These are phyloP conservation scores for Ascochyta viciae-villosae DNA, from an alignment of 2,329 filamentous ascomycete species.

Conservation along the genomic window DNA sequence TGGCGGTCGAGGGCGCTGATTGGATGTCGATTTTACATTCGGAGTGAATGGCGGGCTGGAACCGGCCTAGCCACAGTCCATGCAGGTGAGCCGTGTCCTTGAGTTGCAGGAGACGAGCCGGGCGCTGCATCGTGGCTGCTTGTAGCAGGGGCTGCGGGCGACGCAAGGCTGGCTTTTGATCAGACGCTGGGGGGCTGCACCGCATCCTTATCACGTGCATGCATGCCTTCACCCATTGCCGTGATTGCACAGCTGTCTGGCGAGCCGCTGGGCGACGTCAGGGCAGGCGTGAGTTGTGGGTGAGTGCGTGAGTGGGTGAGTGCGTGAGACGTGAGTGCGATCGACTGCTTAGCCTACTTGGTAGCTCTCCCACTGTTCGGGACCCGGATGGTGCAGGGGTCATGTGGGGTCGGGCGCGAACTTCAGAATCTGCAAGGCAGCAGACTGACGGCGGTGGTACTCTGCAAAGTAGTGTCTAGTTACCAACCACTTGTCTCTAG, in stretches of 20 bases:
- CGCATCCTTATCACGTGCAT: neutral
- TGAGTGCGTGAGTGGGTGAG: neutral
- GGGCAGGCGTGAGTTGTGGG: neutral
- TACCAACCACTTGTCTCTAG: too few relatives aligned
- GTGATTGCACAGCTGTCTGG: too few relatives aligned
- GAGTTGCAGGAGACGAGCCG: neutral
- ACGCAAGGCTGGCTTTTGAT: too few relatives aligned
- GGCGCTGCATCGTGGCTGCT: too few relatives aligned
- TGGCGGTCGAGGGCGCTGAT: neutral
- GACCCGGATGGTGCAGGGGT: too few relatives aligned
- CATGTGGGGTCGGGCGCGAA: conserved; percentile 8
- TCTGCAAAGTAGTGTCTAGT: neutral
- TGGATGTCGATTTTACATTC: neutral
- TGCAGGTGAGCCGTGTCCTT: neutral
- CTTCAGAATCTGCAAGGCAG: conserved; percentile 7
- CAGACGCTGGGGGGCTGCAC: neutral
- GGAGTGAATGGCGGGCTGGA: neutral
- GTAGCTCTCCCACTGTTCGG: too few relatives aligned
- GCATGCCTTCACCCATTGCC: too few relatives aligned
- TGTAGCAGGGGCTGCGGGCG: too few relatives aligned
- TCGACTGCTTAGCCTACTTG: too few relatives aligned
- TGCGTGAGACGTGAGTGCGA: neutral
- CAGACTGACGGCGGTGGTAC: neutral
- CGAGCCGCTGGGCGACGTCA: too few relatives aligned
- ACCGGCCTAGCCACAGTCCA: neutral